Conservation (phyloP, 441 rosid genomes). For the Geranium incanum region DNA sequence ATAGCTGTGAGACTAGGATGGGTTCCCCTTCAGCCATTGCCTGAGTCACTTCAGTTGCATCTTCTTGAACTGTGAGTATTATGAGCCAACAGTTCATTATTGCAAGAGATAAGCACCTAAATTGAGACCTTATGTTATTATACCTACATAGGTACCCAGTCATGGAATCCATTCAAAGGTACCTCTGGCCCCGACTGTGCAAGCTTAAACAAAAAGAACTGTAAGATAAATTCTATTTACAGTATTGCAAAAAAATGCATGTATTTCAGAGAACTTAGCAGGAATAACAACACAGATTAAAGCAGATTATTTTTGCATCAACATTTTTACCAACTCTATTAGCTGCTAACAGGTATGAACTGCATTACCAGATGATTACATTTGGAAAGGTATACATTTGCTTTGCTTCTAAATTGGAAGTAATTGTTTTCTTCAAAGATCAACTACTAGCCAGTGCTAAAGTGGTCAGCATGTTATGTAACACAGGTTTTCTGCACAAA, state of each 20-base stretch:
- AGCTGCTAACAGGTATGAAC: conserved; percentile 60
- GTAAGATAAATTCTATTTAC: conserved; percentile 33
- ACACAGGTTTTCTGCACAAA: conserved; percentile 97
- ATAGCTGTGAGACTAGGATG: conserved; percentile 98
- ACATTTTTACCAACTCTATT: conserved; percentile 13
- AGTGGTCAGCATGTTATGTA: conserved; percentile 21
- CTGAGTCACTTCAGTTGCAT: conserved; percentile 91
- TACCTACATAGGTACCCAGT: conserved; percentile 65
- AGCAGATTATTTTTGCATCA: conserved; percentile 8
- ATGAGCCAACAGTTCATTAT: conserved; percentile 1
- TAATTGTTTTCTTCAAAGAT: neutral
- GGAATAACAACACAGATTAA: conserved; percentile 4
- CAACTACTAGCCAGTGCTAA: conserved; percentile 10
- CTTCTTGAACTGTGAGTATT: conserved; percentile 79
- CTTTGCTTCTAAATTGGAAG: conserved; percentile 8
- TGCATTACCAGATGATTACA: conserved; percentile 95
- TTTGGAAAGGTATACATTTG: conserved; percentile 75
- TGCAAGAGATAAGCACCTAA: conserved; percentile 13
- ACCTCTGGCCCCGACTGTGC: conserved; percentile 98
- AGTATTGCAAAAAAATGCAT: conserved; percentile 3
- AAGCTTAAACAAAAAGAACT: conserved; percentile 83
- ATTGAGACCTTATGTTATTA: conserved; percentile 20
- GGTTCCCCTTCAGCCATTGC: conserved; percentile 85
- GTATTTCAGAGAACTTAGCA: conserved; percentile 11
- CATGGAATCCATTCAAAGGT: conserved; percentile 86